Base-by-base conservation (phyloP, 129 eudicot genomes). In the Flaveria linearis region DNA sequence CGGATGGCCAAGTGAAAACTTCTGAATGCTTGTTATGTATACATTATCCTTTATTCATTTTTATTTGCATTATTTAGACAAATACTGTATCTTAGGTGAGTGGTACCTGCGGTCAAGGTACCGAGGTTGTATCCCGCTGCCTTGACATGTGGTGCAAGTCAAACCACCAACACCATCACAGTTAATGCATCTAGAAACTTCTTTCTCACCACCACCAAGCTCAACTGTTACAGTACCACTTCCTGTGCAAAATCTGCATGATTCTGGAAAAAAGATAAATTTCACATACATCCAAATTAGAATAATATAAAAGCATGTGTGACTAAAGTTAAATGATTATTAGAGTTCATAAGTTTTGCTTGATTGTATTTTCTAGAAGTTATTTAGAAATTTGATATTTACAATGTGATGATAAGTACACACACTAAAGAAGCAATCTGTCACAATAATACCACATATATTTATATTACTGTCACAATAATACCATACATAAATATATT, bases 91-190 rank as follows among this genome's bases (percentile, higher is more conserved):
- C 18, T 26, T 18, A 10, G 23, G 10, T 22, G 20, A 63, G 3
- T 14, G 61, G 43, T 86, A 91, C 97, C 98, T 94, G 78, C 97
- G 96, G 63, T 94, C 98, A 84, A 94, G 98, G 80, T 94, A 94
- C 20, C 98, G 87, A 70, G 98, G 98, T 80, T 94, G 98, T 76
- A 94, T 91, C 26, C 98, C 93, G 64, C 87, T 83, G 81, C 98
- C 97, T 86, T 94, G 98, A 80, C 98, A 94, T 28, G 98, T 94
- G 76, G 98, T 94, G 85, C 98, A 94, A 10, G 98, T 91, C 78
- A 94, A 82, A 47, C 91, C 74, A 68, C 98, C 98, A 65, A 71
- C 90, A 22, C 98, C 98, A 43, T 91, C 98, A 69, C 97, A 94
- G 41, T 94, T 94, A 20, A 94, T 94, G 97, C 98, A 94, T 51